Conservation (phyloP, 1,139 yeast species). For the Yamadazyma buinensis region DNA sequence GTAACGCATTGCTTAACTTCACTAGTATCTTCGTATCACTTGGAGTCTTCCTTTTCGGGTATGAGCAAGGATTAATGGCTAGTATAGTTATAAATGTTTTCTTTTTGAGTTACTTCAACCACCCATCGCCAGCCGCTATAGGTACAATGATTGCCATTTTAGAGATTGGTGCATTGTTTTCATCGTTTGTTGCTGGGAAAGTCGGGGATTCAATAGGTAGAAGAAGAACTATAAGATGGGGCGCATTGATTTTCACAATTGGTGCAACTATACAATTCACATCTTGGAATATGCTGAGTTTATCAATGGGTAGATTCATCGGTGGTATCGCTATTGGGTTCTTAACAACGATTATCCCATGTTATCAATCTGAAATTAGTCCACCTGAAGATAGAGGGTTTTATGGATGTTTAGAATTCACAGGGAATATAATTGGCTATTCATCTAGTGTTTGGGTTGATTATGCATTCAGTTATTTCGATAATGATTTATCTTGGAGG, state of each 20-base stretch:
- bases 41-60: slow-evolving; percentile 59
- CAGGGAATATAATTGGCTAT: slow-evolving; percentile 88
- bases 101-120: slow-evolving; percentile 67
- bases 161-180: slow-evolving; percentile 74
- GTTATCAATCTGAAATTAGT: slow-evolving; percentile 86
- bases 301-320: slow-evolving; percentile 73
- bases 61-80: slow-evolving; percentile 61
- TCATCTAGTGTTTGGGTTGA: slow-evolving; percentile 89
- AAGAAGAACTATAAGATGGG: slow-evolving; percentile 74
- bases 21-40: slow-evolving; percentile 57
- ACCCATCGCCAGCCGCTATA: slow-evolving; percentile 53
- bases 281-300: slow-evolving; percentile 36
- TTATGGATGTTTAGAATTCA: slow-evolving; percentile 87
- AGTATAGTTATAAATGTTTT: slow-evolving; percentile 63
- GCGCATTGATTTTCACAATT: slow-evolving; percentile 72
- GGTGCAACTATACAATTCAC: slow-evolving; percentile 78
- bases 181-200: slow-evolving; percentile 73
- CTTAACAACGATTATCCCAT: slow-evolving; percentile 91
- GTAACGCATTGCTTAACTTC: slow-evolving; percentile 49
- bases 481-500: slow-evolving; percentile 63
- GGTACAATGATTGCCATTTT: slow-evolving; percentile 53
- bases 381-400: slow-evolving; percentile 88
- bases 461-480: slow-evolving; percentile 67
- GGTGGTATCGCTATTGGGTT: slow-evolving; percentile 89
- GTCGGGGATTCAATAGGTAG: slow-evolving; percentile 82